A percentile compares a stretch with the other conserved stretches of the same genome.
Conservation (phyloP, 441 rosid species). For the Eutrema salsugineum region DNA sequence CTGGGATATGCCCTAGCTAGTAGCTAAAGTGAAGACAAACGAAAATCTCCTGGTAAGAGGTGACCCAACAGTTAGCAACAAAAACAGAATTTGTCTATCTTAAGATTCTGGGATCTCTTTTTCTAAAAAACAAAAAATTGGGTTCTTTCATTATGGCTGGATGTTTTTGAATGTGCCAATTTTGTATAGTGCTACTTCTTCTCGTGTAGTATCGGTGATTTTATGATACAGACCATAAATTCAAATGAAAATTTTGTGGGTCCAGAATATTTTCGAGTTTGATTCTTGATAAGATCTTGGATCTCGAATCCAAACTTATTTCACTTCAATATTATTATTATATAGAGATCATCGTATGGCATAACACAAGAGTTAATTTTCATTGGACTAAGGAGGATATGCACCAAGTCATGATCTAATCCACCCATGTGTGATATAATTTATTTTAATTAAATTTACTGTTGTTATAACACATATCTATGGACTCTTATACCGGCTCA, state of each 20-base stretch:
- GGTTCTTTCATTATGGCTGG: too few relatives aligned
- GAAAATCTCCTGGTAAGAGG: too few relatives aligned
- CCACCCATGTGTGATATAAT: neutral
- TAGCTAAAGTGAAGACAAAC: too few relatives aligned
- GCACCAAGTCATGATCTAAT: conserved; percentile 21
- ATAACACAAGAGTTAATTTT: neutral
- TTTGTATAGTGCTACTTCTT: neutral
- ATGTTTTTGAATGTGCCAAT: neutral
- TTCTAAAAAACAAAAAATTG: too few relatives aligned
- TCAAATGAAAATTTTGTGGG: neutral
- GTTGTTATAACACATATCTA: too few relatives aligned
- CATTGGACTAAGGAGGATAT: conserved; percentile 14
- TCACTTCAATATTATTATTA: conserved; percentile 15
- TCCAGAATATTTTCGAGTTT: neutral
- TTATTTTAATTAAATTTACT: neutral
- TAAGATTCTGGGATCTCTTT: too few relatives aligned
- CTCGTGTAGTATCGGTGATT: conserved; percentile 4
- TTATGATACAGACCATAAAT: neutral
- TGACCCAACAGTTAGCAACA: too few relatives aligned
- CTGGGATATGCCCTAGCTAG: too few relatives aligned
- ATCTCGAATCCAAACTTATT: conserved; percentile 3
- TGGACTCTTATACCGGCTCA: too few relatives aligned
- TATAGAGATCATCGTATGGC: conserved; percentile 1
- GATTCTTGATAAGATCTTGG: conserved; percentile 28
- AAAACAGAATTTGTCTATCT: too few relatives aligned